Evolutionary conservation across 129 eudicot genomes (phyloP).

Genomic region (Centaurea solstitialis): DNA sequence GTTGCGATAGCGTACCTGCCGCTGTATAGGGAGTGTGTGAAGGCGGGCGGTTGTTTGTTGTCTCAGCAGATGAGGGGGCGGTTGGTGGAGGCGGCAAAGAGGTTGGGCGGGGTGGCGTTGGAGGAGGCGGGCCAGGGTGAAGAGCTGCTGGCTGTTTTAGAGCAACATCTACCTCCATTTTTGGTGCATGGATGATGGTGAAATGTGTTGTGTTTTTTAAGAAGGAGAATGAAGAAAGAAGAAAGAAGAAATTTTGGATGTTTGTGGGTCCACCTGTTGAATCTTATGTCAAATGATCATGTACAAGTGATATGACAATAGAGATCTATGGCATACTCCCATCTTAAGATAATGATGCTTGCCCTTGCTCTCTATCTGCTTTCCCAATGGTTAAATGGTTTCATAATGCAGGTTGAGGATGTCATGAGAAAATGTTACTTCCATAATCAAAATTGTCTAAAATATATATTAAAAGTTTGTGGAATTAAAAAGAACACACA

Average conservation of each 20-base stretch:
- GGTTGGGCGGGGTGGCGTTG: slow-evolving; percentile 59
- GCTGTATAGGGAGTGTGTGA: slow-evolving; percentile 80
- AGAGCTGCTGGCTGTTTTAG: slow-evolving; percentile 79
- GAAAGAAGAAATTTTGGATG: slow-evolving; percentile 38
- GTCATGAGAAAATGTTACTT: too few species aligned
- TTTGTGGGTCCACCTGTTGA: slow-evolving; percentile 32
- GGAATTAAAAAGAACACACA: too few species aligned
- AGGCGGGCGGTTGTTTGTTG: slow-evolving; percentile 82
- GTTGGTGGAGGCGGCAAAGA: slow-evolving; percentile 78
- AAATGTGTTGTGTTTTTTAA: slow-evolving; percentile 43
- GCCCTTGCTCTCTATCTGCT: not conserved
- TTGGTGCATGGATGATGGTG: slow-evolving; percentile 40
- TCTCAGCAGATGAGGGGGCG: slow-evolving; percentile 81
- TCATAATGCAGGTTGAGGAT: too few species aligned
- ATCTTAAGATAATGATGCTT: not conserved
- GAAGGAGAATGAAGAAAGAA: not conserved
- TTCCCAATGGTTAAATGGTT: not conserved
- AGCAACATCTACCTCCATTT: slow-evolving; percentile 88
- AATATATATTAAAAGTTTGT: too few species aligned
- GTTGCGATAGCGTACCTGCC: slow-evolving; percentile 94
- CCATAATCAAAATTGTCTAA: too few species aligned
- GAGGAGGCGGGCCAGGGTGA: slow-evolving; percentile 63
- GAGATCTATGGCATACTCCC: slow-evolving; percentile 25
- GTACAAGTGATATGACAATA: slow-evolving; percentile 43
- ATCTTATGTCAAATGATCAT: slow-evolving; percentile 43